These are phyloP conservation scores for Penicillium aurantiogriseum DNA, from an alignment of 2,329 filamentous ascomycete genomes.

Conservation along the genomic window DNA sequence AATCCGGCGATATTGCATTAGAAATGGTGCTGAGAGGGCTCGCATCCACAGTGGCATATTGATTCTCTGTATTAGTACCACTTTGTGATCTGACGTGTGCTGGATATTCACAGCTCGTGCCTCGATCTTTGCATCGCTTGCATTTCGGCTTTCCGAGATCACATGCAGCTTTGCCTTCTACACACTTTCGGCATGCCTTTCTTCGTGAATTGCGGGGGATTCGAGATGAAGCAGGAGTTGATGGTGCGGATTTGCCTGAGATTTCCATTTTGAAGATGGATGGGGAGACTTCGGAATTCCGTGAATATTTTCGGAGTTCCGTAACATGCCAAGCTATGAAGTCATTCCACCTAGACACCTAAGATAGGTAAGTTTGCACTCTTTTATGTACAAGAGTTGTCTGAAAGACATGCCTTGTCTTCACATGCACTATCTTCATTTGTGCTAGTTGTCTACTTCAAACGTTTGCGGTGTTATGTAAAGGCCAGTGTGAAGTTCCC, in stretches of 20 bases:
- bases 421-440: not conserved
- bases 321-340: not conserved
- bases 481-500: not conserved
- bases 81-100: no score
- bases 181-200: conserved; percentile 21
- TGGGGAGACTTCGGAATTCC: not conserved
- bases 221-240: not conserved
- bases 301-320: not conserved
- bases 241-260: not conserved
- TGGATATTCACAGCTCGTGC: conserved; percentile 19
- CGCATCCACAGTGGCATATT: not conserved
- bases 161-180: conserved; percentile 22
- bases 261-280: not conserved
- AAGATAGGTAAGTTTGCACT: no score
- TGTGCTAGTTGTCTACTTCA: not conserved
- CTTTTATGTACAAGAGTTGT: not conserved
- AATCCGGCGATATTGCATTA: not conserved
- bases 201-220: conserved; percentile 12
- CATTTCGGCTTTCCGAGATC: conserved; percentile 19
- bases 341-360: not conserved
- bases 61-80: not conserved
- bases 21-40: not conserved
- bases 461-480: not conserved
- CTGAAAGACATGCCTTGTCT: not conserved
- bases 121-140: conserved; percentile 17